Base-by-base conservation (phyloP, 345 rosid species). In the Rhizophora apiculata region DNA sequence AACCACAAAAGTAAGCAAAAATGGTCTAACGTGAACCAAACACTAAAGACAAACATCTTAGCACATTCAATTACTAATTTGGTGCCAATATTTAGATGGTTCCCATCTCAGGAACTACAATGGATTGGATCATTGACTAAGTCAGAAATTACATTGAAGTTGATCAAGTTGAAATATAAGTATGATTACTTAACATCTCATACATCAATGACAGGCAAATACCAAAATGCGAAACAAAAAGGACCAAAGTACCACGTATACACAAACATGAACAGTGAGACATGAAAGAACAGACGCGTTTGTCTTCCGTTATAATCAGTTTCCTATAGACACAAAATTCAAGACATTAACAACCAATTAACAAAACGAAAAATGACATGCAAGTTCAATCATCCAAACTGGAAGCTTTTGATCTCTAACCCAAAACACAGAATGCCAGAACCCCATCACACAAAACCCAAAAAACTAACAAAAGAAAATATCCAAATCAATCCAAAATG, bases 221-320 rank as follows among this genome's bases (percentile, higher is more conserved):
- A 13, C 49, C 49, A 43, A 43, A 9, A 70, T 5, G 52, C 49
- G 2, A 22, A 27, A 48, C 0, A 60, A 60, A 34, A 11, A 51
- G 52, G 34, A 59, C 43, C 9, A 58, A 65, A 52, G 30, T 39
- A 39, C 46, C 61, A 20, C 13, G 52, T 32, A 51, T 49, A 3
- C 63, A 71, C 19, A 57, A 27, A 30, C 68, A 52, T 10, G n/a
- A 66, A 8, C 29, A 61, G 22, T 6, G 19, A 57, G 18, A 37
- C 63, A 34, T 7, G 37, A 34, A 64, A 63, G 48, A 46, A 2
- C 18, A 43, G 7, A 30, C 24, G 18, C 13, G 1, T 72, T 65
- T 51, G 30, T 59, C 76, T 51, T 22, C 57, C 69, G 31, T 57
- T 15, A 31, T 57, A 18, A 46, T 32, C 60, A 59, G 48, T 65